Evolutionary conservation across 495 filamentous ascomycete species (phyloP).

Genomic region (Neurospora sp.): DNA sequence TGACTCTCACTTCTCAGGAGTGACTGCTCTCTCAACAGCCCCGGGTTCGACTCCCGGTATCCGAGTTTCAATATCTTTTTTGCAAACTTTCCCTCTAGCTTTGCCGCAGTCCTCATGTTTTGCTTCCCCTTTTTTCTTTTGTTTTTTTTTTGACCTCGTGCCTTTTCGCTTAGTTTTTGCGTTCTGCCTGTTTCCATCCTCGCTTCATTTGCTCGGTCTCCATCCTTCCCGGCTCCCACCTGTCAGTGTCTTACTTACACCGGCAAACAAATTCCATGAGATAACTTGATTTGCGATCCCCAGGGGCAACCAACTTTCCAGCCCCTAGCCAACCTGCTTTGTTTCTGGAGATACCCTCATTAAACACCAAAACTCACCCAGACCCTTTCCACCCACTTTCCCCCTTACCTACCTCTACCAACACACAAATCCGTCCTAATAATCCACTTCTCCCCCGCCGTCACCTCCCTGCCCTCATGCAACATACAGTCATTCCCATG

Average conservation of each 20-base stretch:
- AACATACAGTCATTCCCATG: slow-evolving; percentile 85
- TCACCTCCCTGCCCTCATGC: slow-evolving; percentile 77
- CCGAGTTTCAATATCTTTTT: neutral
- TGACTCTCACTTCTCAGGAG: neutral
- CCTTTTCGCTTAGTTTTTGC: neutral
- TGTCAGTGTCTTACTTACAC: neutral
- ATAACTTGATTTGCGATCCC: neutral
- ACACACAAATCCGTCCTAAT: slow-evolving; percentile 81
- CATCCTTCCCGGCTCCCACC: neutral
- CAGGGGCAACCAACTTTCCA: neutral
- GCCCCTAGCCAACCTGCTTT: neutral
- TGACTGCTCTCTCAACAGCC: neutral
- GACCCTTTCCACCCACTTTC: neutral
- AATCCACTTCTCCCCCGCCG: slow-evolving; percentile 84
- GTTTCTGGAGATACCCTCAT: neutral
- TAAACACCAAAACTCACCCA: neutral
- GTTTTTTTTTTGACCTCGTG: too few species aligned
- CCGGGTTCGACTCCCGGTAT: neutral
- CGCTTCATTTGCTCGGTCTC: neutral
- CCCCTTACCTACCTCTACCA: neutral
- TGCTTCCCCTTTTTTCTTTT: neutral
- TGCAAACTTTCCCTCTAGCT: neutral
- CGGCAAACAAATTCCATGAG: neutral
- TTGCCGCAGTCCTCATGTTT: neutral
- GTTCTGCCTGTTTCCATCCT: too few species aligned